Conservation (phyloP, 2,329 filamentous ascomycete species). For the Emergomyces orientalis region DNA sequence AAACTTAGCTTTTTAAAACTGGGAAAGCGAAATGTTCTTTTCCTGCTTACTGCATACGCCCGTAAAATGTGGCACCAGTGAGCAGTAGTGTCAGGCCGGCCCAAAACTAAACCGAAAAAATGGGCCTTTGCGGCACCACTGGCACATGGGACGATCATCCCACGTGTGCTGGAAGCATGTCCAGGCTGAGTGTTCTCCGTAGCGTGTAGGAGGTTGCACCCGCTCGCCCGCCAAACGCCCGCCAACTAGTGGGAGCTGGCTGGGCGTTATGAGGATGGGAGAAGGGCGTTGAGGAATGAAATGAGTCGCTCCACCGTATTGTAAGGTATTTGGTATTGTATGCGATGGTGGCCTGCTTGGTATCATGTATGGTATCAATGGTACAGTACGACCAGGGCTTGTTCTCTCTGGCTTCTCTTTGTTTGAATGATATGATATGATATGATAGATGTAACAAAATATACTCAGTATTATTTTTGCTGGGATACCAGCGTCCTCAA, state of each 20-base stretch:
- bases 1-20: too few species aligned
- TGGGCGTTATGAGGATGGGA: not conserved
- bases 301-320: not conserved
- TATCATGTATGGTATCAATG: not conserved
- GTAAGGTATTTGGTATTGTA: not conserved
- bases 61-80: slow-evolving; percentile 4
- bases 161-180: slow-evolving; percentile 6
- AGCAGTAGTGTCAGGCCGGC: not conserved
- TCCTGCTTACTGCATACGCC: not conserved
- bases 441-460: too few species aligned
- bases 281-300: not conserved
- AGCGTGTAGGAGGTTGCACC: slow-evolving; percentile 4
- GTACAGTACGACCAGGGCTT: too few species aligned
- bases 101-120: slow-evolving; percentile 4
- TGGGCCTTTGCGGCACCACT: slow-evolving; percentile 7
- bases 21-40: not conserved
- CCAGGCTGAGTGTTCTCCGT: not conserved
- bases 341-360: not conserved
- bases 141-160: slow-evolving; percentile 8
- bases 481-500: too few species aligned
- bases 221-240: not conserved
- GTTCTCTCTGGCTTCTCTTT: too few species aligned
- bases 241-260: not conserved
- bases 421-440: too few species aligned
- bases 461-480: too few species aligned